These are phyloP conservation scores for Handroanthus guayacan DNA, from an alignment of 257 asterid genomes.

Conservation along the genomic window DNA sequence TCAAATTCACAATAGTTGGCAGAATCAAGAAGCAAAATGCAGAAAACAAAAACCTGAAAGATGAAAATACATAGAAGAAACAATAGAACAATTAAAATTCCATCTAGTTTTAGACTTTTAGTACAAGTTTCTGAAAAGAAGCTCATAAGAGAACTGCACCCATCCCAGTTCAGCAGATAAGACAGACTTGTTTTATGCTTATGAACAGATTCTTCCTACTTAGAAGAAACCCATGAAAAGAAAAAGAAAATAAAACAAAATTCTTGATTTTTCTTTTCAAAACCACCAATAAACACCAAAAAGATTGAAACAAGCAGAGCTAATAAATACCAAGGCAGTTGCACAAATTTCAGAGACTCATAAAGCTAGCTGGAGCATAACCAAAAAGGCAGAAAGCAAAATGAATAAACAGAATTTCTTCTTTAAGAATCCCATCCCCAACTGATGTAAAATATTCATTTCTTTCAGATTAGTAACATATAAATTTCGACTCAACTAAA, in stretches of 20 bases:
- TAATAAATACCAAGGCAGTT: neutral
- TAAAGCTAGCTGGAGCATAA: neutral
- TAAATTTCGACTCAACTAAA: slow-evolving; percentile 1
- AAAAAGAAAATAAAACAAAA: neutral
- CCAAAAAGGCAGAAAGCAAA: neutral
- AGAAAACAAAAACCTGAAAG: slow-evolving; percentile 22
- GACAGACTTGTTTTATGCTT: neutral
- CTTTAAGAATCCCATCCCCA: neutral
- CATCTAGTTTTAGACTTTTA: neutral
- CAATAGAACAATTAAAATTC: neutral
- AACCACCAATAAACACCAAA: neutral
- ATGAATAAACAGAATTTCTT: neutral
- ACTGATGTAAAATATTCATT: neutral
- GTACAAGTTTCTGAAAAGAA: neutral
- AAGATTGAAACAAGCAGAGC: neutral
- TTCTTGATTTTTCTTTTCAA: neutral
- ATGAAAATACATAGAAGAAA: neutral
- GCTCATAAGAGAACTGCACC: neutral
- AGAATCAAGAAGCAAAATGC: neutral
- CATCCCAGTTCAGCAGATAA: neutral
- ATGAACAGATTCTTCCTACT: neutral
- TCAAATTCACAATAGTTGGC: slow-evolving; percentile 14
- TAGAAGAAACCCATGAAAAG: neutral
- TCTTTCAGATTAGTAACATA: neutral
- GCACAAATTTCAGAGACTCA: neutral